phyloP scores from a whole-genome alignment of 2,329 filamentous ascomycete genomes.

The Alternaria novae-zelandiae region DNA sequence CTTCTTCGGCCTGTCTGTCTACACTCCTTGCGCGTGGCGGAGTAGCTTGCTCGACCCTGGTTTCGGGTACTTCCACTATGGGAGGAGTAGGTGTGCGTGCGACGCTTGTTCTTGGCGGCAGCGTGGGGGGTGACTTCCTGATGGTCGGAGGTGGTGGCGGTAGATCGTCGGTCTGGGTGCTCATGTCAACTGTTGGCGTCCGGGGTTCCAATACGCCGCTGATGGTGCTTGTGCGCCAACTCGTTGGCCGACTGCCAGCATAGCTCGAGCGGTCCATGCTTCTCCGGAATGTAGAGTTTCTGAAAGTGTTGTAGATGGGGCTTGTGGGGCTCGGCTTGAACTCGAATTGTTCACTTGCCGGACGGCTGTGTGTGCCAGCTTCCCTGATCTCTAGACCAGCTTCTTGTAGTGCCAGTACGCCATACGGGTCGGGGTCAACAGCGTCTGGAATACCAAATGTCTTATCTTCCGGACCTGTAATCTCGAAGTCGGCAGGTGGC shows the following conservation, averaged over 20 bases:
- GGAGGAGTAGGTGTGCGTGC: conserved; percentile 30
- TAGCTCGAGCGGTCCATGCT: conserved; percentile 74
- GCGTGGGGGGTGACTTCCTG: conserved; percentile 27
- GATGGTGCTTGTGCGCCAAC: conserved; percentile 73
- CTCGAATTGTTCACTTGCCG: conserved; percentile 80
- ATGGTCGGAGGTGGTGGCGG: conserved; percentile 28
- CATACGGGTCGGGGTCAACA: conserved; percentile 90
- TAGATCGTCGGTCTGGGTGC: conserved; percentile 26
- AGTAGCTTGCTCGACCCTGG: conserved; percentile 26
- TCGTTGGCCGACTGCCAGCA: conserved; percentile 64
- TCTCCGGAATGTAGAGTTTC: conserved; percentile 65
- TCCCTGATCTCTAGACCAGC: conserved; percentile 89
- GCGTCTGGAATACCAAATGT: conserved; percentile 78
- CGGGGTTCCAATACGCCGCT: conserved; percentile 65
- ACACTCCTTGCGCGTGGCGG: conserved; percentile 14
- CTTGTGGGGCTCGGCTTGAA: conserved; percentile 79
- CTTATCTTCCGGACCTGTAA: conserved; percentile 54
- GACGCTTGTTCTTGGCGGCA: conserved; percentile 31
- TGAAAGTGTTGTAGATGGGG: conserved; percentile 67
- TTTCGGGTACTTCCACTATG: conserved; percentile 47
- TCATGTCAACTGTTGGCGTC: conserved; percentile 62
- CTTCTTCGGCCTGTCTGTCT: conserved; percentile 13
- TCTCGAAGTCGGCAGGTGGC: conserved; percentile 76
- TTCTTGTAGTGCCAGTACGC: conserved; percentile 87
- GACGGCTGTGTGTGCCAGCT: conserved; percentile 77